Evolutionary conservation across 208 protist species (phyloP).

Genomic region (Entamoeba moshkovskii): DNA sequence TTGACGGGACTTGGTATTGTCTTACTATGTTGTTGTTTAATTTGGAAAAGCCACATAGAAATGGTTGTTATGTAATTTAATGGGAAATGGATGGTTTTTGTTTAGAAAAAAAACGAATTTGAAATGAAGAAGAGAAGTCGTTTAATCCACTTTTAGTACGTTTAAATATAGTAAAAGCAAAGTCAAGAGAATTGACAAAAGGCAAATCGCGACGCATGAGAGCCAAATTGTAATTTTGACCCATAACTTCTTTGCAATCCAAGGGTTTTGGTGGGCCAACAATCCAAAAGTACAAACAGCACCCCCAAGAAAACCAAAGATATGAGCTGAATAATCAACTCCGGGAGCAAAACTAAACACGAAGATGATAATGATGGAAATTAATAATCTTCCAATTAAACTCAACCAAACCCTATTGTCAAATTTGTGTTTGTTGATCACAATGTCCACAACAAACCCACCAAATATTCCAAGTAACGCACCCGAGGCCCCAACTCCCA

Average conservation of each 20-base stretch:
- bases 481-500: neutral
- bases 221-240: neutral
- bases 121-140: neutral
- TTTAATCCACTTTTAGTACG: neutral
- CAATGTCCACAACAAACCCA: neutral
- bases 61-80: no score
- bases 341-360: neutral
- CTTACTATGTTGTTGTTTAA: no score
- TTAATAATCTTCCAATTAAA: neutral
- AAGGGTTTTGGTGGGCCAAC: neutral
- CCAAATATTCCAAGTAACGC: slow-evolving; percentile 4
- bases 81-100: no score
- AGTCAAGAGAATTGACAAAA: neutral
- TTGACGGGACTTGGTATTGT: no score
- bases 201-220: neutral
- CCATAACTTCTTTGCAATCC: neutral
- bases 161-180: neutral
- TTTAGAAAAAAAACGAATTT: neutral
- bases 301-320: neutral
- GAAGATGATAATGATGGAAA: neutral
- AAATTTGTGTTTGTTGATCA: neutral
- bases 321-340: neutral
- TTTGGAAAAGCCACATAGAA: no score
- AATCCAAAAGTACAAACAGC: neutral
- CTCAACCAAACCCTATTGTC: neutral